Evolutionary conservation across 306 rosid species (phyloP).

Genomic region (Delonix regia): DNA sequence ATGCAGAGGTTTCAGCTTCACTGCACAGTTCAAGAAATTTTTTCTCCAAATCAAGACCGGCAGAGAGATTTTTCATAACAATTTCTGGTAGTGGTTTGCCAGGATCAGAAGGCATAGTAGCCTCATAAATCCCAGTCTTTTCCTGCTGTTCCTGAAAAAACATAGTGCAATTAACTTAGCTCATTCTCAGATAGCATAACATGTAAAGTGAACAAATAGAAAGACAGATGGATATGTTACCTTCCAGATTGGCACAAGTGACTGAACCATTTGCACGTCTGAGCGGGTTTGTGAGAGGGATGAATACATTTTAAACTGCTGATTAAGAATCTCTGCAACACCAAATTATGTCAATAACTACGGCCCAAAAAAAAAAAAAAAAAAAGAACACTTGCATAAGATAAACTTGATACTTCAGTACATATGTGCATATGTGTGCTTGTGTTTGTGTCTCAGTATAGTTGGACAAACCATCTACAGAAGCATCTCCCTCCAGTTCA

Average conservation of each 20-base stretch:
- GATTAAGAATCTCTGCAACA: conserved; percentile 74
- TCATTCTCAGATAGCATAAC: conserved; percentile 18
- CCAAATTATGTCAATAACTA: conserved; percentile 31
- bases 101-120: conserved; percentile 55
- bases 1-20: conserved; percentile 47
- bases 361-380: no score
- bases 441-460: conserved; percentile 24
- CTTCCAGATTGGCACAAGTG: conserved; percentile 95
- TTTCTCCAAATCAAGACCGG: conserved; percentile 57
- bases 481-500: conserved; percentile 90
- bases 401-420: conserved; percentile 17
- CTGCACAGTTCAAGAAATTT: conserved; percentile 51
- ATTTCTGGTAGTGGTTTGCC: conserved; percentile 75
- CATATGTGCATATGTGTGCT: conserved; percentile 5
- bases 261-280: conserved; percentile 91
- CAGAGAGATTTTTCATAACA: conserved; percentile 63
- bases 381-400: conserved; percentile 11
- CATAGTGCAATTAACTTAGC: conserved; percentile 31
- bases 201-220: conserved; percentile 12
- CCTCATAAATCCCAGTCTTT: conserved; percentile 60
- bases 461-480: conserved; percentile 69
- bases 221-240: conserved; percentile 45
- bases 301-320: conserved; percentile 71
- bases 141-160: conserved; percentile 72
- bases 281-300: conserved; percentile 80